Evolutionary conservation across 495 filamentous ascomycete species (phyloP).

Genomic region (Xylaria bambusicola): DNA sequence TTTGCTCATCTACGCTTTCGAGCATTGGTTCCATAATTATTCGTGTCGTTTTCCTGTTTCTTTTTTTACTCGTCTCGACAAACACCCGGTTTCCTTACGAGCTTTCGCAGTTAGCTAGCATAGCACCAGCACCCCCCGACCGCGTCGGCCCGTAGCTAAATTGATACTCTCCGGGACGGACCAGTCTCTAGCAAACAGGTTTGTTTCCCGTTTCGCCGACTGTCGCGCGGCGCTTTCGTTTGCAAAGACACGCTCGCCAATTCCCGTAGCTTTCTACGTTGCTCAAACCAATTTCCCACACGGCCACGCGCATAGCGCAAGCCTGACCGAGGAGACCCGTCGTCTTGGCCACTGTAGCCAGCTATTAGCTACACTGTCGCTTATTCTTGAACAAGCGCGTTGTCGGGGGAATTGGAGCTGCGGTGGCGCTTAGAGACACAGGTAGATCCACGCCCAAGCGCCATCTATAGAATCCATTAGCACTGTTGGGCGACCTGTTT

Average conservation of each 20-base stretch:
- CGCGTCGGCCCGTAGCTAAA: conserved; percentile 5
- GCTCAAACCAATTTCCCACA: not conserved
- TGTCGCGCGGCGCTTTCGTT: conserved; percentile 9
- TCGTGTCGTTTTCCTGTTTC: not conserved
- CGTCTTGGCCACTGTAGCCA: not conserved
- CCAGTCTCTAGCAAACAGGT: not conserved
- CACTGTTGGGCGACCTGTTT: not conserved
- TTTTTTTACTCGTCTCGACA: not conserved
- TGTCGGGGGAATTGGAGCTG: conserved; percentile 1
- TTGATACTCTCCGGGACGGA: conserved; percentile 12
- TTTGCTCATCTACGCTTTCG: conserved; percentile 19
- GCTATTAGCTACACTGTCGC: not conserved
- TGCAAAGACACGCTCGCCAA: not conserved
- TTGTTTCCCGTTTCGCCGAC: not conserved
- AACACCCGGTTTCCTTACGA: not conserved
- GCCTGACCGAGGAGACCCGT: not conserved
- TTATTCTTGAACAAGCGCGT: conserved; percentile 1
- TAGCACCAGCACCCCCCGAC: not conserved
- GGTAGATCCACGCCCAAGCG: not conserved
- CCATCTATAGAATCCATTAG: not conserved
- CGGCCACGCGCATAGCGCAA: not conserved
- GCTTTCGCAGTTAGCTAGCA: not conserved
- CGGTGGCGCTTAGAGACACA: conserved; percentile 14
- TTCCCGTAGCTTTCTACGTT: not conserved
- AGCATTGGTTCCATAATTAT: not conserved